Evolutionary conservation across 495 filamentous ascomycete genomes (phyloP).

Genomic region (Xylaria curta): DNA sequence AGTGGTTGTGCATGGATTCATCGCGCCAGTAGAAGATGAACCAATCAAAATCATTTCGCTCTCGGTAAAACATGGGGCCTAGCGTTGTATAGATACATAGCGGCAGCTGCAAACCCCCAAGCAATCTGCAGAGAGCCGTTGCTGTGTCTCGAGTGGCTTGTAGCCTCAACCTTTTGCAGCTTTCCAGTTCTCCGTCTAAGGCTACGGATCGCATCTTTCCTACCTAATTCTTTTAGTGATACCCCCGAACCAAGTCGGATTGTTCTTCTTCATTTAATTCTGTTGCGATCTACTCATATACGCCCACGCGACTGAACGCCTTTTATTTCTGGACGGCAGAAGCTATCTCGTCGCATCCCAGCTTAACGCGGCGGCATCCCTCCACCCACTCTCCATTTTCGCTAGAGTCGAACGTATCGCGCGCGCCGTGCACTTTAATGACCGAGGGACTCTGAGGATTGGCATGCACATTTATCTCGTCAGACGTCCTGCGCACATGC

Average conservation of each 20-base stretch:
- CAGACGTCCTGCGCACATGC: slow-evolving; percentile 33
- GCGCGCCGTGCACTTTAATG: neutral
- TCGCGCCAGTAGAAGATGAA: neutral
- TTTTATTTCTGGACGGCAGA: neutral
- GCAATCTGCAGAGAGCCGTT: slow-evolving; percentile 28
- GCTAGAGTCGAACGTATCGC: neutral
- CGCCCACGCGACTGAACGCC: neutral
- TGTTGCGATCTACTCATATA: neutral
- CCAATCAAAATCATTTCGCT: slow-evolving; percentile 27
- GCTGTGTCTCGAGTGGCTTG: neutral
- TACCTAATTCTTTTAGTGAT: slow-evolving; percentile 38
- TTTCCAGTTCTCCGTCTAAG: neutral
- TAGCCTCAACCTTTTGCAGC: slow-evolving; percentile 19
- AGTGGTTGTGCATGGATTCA: neutral
- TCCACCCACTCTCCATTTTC: neutral
- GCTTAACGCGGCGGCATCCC: neutral
- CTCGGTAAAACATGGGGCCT: slow-evolving; percentile 39
- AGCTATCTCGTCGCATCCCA: slow-evolving; percentile 14
- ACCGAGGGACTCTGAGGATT: neutral
- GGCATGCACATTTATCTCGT: slow-evolving; percentile 8
- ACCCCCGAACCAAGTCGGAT: slow-evolving; percentile 26
- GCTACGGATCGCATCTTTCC: slow-evolving; percentile 25
- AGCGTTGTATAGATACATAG: slow-evolving; percentile 42
- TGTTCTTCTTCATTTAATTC: slow-evolving; percentile 27
- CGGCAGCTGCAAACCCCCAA: slow-evolving; percentile 35